phyloP scores from a whole-genome alignment of 345 rosid genomes.

The Citrus maxima region DNA sequence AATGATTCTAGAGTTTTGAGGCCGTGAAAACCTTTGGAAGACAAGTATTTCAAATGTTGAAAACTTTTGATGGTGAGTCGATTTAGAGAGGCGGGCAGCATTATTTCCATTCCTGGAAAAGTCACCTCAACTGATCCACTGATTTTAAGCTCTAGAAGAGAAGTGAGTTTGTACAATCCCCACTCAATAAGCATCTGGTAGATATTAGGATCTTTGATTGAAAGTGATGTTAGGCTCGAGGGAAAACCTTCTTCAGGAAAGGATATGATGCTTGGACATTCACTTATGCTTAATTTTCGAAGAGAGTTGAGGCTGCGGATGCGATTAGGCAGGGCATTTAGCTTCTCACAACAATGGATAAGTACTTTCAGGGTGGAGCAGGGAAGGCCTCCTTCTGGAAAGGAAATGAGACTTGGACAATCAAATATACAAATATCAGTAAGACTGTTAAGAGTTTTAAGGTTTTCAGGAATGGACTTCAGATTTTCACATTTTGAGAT shows the following conservation, averaged over 20 bases:
- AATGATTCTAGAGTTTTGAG: constrained; percentile 17
- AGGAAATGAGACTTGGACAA: not conserved
- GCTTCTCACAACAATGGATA: constrained; percentile 1
- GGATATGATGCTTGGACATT: constrained; percentile 10
- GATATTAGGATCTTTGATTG: not conserved
- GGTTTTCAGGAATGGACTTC: constrained; percentile 6
- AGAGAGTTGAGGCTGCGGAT: constrained; percentile 7
- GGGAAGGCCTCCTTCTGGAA: not conserved
- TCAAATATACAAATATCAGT: not conserved
- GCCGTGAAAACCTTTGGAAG: constrained; percentile 12
- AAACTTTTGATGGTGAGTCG: constrained; percentile 3
- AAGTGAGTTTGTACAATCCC: constrained; percentile 16
- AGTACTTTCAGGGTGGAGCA: not conserved
- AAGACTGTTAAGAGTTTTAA: constrained; percentile 16
- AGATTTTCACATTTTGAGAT: constrained; percentile 8
- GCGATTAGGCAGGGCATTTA: not conserved
- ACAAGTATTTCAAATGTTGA: constrained; percentile 12
- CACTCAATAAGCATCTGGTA: constrained; percentile 8
- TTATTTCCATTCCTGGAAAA: constrained; percentile 6
- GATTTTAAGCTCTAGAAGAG: constrained; percentile 9
- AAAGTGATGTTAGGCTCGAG: constrained; percentile 9
- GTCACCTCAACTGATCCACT: constrained; percentile 15
- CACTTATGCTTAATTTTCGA: constrained; percentile 7
- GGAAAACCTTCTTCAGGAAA: constrained; percentile 22
- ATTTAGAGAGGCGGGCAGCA: constrained; percentile 4